Evolutionary conservation across 352 stramenopile genomes (phyloP).

Genomic region (Pythium coloratum): DNA sequence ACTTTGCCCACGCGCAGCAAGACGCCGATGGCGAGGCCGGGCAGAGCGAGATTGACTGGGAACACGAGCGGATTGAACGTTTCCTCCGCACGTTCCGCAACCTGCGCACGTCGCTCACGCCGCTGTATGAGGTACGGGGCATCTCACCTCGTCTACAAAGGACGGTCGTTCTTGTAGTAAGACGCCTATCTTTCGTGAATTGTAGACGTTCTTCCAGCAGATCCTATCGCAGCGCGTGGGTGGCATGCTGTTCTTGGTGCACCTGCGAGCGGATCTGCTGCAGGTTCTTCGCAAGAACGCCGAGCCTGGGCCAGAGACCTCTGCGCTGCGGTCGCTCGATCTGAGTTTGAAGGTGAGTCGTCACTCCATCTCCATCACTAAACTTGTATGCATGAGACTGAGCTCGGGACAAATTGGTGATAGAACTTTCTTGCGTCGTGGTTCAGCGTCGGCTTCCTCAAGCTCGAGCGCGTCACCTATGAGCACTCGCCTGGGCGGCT

Average conservation of each 20-base stretch:
- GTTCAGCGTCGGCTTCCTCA: constrained; percentile 92
- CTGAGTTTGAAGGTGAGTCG: constrained; percentile 60
- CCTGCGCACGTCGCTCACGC: constrained; percentile 53
- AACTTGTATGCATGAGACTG: too few relatives aligned
- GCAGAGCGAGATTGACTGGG: constrained; percentile 53
- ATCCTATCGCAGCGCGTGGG: constrained; percentile 78
- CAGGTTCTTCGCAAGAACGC: constrained; percentile 62
- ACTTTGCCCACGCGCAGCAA: constrained; percentile 47
- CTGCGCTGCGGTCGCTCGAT: constrained; percentile 68
- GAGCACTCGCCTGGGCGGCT: constrained; percentile 89
- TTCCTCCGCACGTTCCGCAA: constrained; percentile 75
- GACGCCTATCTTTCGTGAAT: not conserved
- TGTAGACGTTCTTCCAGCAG: constrained; percentile 81
- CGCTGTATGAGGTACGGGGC: constrained; percentile 58
- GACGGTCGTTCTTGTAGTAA: too few relatives aligned
- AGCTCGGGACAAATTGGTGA: too few relatives aligned
- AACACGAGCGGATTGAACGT: constrained; percentile 70
- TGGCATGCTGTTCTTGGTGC: constrained; percentile 82
- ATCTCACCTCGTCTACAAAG: not conserved
- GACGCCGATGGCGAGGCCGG: constrained; percentile 18
- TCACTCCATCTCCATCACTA: not conserved
- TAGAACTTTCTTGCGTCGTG: constrained; percentile 89
- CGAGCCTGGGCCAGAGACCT: constrained; percentile 35
- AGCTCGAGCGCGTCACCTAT: constrained; percentile 92
- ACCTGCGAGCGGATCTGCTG: constrained; percentile 72